These are phyloP conservation scores for Austroboletus festivus DNA, from an alignment of 768 basidiomycete genomes.

Conservation along the genomic window DNA sequence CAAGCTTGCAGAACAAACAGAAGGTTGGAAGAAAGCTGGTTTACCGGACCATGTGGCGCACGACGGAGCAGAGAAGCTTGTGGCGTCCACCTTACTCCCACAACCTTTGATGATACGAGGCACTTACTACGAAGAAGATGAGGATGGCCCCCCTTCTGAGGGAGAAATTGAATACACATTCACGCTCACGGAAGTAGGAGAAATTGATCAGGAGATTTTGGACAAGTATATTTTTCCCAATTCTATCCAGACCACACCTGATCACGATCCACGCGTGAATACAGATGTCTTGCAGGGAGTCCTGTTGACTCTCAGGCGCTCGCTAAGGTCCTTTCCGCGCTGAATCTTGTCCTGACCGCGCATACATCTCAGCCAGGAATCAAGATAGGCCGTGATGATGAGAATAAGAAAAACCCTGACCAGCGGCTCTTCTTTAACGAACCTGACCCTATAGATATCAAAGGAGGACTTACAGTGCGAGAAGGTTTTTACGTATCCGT, in stretches of 20 bases:
- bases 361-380: slow-evolving; percentile 39
- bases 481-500: slow-evolving; percentile 46
- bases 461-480: slow-evolving; percentile 55
- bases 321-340: slow-evolving; percentile 43
- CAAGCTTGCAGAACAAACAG: slow-evolving; percentile 40
- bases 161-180: slow-evolving; percentile 36
- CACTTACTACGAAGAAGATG: slow-evolving; percentile 37
- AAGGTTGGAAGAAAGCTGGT: slow-evolving; percentile 36
- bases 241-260: slow-evolving; percentile 21
- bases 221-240: slow-evolving; percentile 1
- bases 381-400: slow-evolving; percentile 46
- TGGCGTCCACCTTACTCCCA: slow-evolving; percentile 38
- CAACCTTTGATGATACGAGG: slow-evolving; percentile 41
- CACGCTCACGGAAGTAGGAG: slow-evolving; percentile 37
- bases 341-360: slow-evolving; percentile 46
- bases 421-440: slow-evolving; percentile 40
- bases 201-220: slow-evolving; percentile 31
- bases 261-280: too few species aligned
- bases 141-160: slow-evolving; percentile 21
- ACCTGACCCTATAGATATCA: slow-evolving; percentile 35
- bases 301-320: slow-evolving; percentile 56
- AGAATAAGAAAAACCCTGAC: slow-evolving; percentile 27
- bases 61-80: slow-evolving; percentile 41
- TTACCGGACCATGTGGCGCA: slow-evolving; percentile 42
- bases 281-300: slow-evolving; percentile 56